These are phyloP conservation scores for Rubia peregrina DNA, from an alignment of 305 asterid genomes.

Conservation along the genomic window DNA sequence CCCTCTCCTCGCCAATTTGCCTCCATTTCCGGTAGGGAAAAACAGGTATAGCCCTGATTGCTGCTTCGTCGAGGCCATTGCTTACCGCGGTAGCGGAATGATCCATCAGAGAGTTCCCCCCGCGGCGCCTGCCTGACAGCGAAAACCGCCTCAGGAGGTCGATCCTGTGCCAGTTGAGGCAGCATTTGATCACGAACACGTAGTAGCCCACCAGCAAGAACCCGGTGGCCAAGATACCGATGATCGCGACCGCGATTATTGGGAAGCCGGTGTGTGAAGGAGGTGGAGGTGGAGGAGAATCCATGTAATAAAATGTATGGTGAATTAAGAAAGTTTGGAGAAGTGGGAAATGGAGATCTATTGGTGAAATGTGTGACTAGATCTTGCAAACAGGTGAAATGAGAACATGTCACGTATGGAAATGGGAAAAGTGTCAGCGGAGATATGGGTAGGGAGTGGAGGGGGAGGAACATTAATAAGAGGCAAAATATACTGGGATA, in stretches of 20 bases:
- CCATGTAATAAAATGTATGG: constrained; percentile 23
- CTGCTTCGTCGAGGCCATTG: constrained; percentile 59
- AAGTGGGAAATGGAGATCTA: not conserved
- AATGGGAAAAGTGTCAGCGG: constrained; percentile 12
- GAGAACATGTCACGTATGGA: constrained; percentile 19
- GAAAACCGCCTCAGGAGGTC: constrained; percentile 58
- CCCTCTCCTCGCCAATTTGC: not conserved
- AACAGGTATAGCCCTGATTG: constrained; percentile 62
- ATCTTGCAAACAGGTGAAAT: constrained; percentile 22
- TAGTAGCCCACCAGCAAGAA: constrained; percentile 73
- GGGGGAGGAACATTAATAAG: not conserved
- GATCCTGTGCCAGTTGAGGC: constrained; percentile 73
- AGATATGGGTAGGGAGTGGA: not conserved
- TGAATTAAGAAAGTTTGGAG: not conserved
- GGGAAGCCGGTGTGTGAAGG: constrained; percentile 48
- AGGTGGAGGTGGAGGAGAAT: constrained; percentile 34
- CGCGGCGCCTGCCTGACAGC: constrained; percentile 34
- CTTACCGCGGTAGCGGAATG: constrained; percentile 35
- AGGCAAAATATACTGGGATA: too few relatives aligned
- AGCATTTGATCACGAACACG: constrained; percentile 78
- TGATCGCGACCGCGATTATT: constrained; percentile 65
- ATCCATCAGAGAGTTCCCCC: constrained; percentile 28
- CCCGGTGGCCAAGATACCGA: constrained; percentile 68
- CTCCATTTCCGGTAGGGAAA: constrained; percentile 34
- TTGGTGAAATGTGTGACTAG: constrained; percentile 10